A percentile compares a stretch with the other conserved stretches of the same genome.
phyloP scores from a whole-genome alignment of 768 basidiomycete genomes.

The Leccinum subgranulosum region DNA sequence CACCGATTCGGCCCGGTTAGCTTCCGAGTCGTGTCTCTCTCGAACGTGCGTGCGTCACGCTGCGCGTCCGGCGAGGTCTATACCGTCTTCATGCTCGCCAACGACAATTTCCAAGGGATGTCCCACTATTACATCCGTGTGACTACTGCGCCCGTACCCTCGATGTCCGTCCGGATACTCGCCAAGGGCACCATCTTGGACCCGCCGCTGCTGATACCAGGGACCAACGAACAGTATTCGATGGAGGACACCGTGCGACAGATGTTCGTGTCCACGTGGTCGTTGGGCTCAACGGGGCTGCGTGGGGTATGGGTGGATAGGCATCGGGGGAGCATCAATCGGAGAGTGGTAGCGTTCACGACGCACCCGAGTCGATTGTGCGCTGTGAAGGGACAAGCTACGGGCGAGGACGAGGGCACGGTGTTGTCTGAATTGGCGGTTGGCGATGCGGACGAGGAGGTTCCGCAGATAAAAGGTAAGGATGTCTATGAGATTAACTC shows the following conservation, averaged over 20 bases:
- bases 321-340: conserved; percentile 10
- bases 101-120: conserved; percentile 44
- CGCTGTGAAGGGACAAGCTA: not conserved
- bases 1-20: conserved; percentile 30
- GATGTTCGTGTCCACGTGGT: conserved; percentile 15
- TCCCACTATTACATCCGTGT: conserved; percentile 45
- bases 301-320: conserved; percentile 27
- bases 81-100: conserved; percentile 41
- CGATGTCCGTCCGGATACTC: conserved; percentile 40
- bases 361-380: conserved; percentile 10
- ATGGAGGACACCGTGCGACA: not conserved
- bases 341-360: conserved; percentile 25
- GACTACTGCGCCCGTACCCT: conserved; percentile 22
- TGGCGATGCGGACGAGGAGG: not conserved
- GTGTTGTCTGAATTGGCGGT: not conserved
- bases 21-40: conserved; percentile 39
- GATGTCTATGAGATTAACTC: conserved; percentile 18
- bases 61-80: conserved; percentile 35
- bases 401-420: not conserved
- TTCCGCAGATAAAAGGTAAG: conserved; percentile 10
- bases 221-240: not conserved
- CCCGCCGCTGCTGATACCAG: not conserved
- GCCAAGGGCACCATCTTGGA: conserved; percentile 12
- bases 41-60: conserved; percentile 35
- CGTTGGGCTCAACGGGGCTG: conserved; percentile 17